Evolutionary conservation across 2,329 filamentous ascomycete genomes (phyloP).

Genomic region (Paracoccidioides lutzii): DNA sequence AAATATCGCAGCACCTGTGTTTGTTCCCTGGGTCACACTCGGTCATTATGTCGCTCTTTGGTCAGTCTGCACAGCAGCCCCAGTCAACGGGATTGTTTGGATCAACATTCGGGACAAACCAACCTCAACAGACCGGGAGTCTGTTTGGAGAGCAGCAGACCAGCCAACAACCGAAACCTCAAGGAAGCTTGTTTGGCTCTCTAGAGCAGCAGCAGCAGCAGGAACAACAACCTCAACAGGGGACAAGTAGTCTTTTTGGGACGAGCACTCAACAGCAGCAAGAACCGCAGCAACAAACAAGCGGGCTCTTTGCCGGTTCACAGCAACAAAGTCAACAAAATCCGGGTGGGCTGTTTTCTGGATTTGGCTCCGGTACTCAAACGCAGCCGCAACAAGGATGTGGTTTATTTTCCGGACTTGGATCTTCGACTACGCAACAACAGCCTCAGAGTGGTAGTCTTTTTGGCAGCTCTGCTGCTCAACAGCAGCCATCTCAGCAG

Average conservation of each 20-base stretch:
- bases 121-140: constrained; percentile 9
- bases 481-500: constrained; percentile 17
- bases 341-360: constrained; percentile 30
- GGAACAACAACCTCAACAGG: constrained; percentile 14
- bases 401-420: constrained; percentile 29
- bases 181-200: constrained; percentile 19
- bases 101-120: constrained; percentile 3
- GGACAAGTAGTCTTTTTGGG: constrained; percentile 14
- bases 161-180: background rate
- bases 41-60: constrained; percentile 9
- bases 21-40: background rate
- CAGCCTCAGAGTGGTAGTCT: constrained; percentile 31
- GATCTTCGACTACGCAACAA: constrained; percentile 23
- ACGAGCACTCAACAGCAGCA: constrained; percentile 11
- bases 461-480: constrained; percentile 29
- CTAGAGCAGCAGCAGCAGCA: constrained; percentile 13
- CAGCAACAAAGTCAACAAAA: constrained; percentile 25
- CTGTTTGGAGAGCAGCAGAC: constrained; percentile 5
- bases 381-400: constrained; percentile 27
- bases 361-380: constrained; percentile 21
- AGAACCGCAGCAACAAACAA: constrained; percentile 12
- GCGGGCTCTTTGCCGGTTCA: constrained; percentile 13
- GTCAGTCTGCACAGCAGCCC: constrained; percentile 7
- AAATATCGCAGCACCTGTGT: background rate
- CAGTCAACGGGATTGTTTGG: constrained; percentile 7